Percentiles rank a stretch among this genome's conserved stretches.
These are phyloP conservation scores for Curvularia hawaiiensis DNA, from an alignment of 2,329 filamentous ascomycete species.

Conservation along the genomic window DNA sequence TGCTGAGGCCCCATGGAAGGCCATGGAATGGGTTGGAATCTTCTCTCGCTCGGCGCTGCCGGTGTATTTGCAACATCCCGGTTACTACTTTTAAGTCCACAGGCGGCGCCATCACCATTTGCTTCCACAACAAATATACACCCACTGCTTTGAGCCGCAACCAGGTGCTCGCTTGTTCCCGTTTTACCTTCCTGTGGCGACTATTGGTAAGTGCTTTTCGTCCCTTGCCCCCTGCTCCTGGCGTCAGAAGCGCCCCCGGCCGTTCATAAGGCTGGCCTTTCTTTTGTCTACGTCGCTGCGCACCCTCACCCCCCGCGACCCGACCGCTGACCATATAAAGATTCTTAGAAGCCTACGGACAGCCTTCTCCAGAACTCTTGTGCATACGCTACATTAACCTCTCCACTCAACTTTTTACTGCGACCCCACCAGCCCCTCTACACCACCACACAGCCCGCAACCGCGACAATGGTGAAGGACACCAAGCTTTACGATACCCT, in stretches of 20 bases:
- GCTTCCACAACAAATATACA: slow-evolving; percentile 20
- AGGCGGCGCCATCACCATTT: slow-evolving; percentile 25
- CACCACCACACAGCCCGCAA: slow-evolving; percentile 15
- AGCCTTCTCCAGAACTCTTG: slow-evolving; percentile 11
- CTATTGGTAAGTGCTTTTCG: slow-evolving; percentile 27
- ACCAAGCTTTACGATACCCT: slow-evolving; percentile 80
- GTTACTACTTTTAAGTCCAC: slow-evolving; percentile 44
- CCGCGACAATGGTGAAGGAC: slow-evolving; percentile 73
- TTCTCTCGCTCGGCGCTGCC: slow-evolving; percentile 44
- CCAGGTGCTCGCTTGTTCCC: slow-evolving; percentile 8
- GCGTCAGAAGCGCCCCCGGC: slow-evolving; percentile 15
- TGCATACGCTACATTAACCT: slow-evolving; percentile 13
- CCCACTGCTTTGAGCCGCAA: slow-evolving; percentile 18
- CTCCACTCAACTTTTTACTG: slow-evolving; percentile 26
- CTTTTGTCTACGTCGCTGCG: slow-evolving; percentile 17
- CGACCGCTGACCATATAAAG: slow-evolving; percentile 25
- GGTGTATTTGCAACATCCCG: slow-evolving; percentile 39
- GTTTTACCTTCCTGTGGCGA: slow-evolving; percentile 14
- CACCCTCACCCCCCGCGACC: slow-evolving; percentile 13
- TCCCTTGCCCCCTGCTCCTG: slow-evolving; percentile 1
- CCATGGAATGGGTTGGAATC: slow-evolving; percentile 43
- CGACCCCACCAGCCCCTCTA: slow-evolving; percentile 36
- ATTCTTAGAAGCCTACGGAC: slow-evolving; percentile 7
- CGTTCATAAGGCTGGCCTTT: slow-evolving; percentile 25
- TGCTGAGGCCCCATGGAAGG: slow-evolving; percentile 39